Evolutionary conservation across 2,329 filamentous ascomycete species (phyloP), one percentile per base, ranked within the genome.

Genomic region (Tolypocladium endophyticum): DNA sequence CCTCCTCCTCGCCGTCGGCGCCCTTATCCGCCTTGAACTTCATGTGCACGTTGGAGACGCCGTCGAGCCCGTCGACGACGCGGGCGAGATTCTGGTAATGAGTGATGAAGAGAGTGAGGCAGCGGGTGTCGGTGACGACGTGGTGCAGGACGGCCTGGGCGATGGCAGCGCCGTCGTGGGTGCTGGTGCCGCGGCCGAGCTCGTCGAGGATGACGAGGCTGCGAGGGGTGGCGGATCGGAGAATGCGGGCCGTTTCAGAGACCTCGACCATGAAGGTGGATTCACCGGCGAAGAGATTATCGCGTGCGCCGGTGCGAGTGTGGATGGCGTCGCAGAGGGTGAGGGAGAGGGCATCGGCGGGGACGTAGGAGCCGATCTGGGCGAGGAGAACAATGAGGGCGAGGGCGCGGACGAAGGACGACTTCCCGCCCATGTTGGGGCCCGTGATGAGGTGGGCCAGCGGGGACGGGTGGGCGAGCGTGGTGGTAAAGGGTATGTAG

Each of bases 371-470:
- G 57, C 94, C 94, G 64, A 97, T 88, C 71, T 99, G 94, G 9
- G 91, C 92, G 78, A 99, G 92, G 68, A 99, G 92, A 55, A 89
- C 84, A 63, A 97, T 91, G 8, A 99, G 84, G 12, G 94, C 93
- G 53, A 96, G 86, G 65, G 92, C 90, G 58, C 94, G 90, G 28
- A 99, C 93, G 72, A 96, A 99, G 60, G 89, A 94, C n/a, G 91
- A 96, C 71, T 99, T 99, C 60, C 94, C 94, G 68, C 94, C 94
- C 94, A 99, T 99, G 76, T 99, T 99, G 36, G 94, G 94, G 0
- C 94, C 94, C 0, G 94, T 99, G 67, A 99, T 87, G 59, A 97
- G 87, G 65, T 97, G 84, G 2, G 91, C 90, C 7, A 89, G 82
- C 0, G 85, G 83, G 0, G 79, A 71, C 1, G 85, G 81, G 3